phyloP scores from a whole-genome alignment of 495 filamentous ascomycete genomes.

The Hypoxylon intermedium region DNA sequence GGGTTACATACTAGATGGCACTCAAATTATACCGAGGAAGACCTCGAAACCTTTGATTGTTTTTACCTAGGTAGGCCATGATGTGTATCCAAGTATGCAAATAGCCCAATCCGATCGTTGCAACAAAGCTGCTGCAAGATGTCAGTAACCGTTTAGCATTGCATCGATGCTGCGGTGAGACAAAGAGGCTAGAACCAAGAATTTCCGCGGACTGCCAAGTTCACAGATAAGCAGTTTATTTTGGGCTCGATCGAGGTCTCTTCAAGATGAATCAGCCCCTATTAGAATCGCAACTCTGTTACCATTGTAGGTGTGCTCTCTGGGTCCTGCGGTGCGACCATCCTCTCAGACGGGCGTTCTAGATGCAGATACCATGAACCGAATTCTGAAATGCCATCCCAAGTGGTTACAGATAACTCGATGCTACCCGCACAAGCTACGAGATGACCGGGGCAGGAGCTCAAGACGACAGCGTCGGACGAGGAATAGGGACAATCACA shows the following conservation, averaged over 20 bases:
- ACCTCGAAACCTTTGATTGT: background rate
- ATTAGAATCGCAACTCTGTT: too few relatives aligned
- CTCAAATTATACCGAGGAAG: slow-evolving; percentile 3
- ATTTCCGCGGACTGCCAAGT: slow-evolving; percentile 23
- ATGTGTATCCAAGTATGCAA: slow-evolving; percentile 1
- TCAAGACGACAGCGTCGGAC: background rate
- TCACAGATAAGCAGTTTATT: slow-evolving; percentile 14
- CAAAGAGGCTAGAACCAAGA: slow-evolving; percentile 8
- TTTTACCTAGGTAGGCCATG: background rate
- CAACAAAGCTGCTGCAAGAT: slow-evolving; percentile 8
- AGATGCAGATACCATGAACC: slow-evolving; percentile 12
- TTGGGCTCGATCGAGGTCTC: background rate
- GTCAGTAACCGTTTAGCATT: slow-evolving; percentile 9
- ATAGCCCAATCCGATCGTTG: slow-evolving; percentile 3
- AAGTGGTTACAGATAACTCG: slow-evolving; percentile 12
- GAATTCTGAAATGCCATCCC: background rate
- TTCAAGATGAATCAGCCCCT: slow-evolving; percentile 2
- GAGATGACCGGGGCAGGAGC: slow-evolving; percentile 1
- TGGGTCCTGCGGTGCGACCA: slow-evolving; percentile 17
- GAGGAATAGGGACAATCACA: slow-evolving; percentile 30
- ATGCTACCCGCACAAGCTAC: slow-evolving; percentile 16
- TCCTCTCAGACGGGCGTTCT: background rate
- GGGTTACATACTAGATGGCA: slow-evolving; percentile 9
- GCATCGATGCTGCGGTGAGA: background rate
- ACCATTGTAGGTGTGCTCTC: slow-evolving; percentile 1